Base-by-base conservation (phyloP, 768 basidiomycete species). In the Psilocybe cyanescens region DNA sequence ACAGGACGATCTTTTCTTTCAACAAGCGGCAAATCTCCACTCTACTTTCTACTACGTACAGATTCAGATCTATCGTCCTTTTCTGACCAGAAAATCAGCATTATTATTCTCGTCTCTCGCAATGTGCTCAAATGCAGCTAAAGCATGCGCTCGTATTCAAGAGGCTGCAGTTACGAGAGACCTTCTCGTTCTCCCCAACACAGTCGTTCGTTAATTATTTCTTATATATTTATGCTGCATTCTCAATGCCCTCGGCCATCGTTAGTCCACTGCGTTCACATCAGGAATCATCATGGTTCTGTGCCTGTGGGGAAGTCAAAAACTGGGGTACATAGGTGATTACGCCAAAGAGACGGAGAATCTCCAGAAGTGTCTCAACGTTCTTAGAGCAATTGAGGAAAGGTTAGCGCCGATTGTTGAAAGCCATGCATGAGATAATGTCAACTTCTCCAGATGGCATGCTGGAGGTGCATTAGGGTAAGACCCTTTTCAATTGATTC, bases 111-210 rank as follows among this genome's bases (percentile, higher is more conserved):
- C 89, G 7, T 91, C 88, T 0, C 78, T 91, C 28, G 87, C 90
- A 0, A 92, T 90, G 56, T 92, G 89, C 72, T 84, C 91, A 8
- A 84, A 94, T 60, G 88, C 94, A 0, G 92, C 94, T 0, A 79
- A 94, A 19, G 90, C 90, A 1, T 91, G 87, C 58, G 86, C 84
- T 16, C 93, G 93, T 66, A 82, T 97, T 19, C 75, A 91, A 44
- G 91, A 94, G n/a, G 30, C 45, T 19, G 51, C 51, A 8, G 35
- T 53, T 16, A 19, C 30, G 19, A 53, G 51, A 53, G n/a, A 24
- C 11, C 19, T 33, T 4, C 28, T 16, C 4, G 31, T 53, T 8
- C 51, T 53, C n/a, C 51, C 51, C 0, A 16, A 37, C n/a, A 31
- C 51, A 17, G 0, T 16, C 19, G 17, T 17, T 35, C 30, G 30